Evolutionary conservation across 805 yeast genomes (phyloP).

Genomic region (Nakazawaea ishiwadae): DNA sequence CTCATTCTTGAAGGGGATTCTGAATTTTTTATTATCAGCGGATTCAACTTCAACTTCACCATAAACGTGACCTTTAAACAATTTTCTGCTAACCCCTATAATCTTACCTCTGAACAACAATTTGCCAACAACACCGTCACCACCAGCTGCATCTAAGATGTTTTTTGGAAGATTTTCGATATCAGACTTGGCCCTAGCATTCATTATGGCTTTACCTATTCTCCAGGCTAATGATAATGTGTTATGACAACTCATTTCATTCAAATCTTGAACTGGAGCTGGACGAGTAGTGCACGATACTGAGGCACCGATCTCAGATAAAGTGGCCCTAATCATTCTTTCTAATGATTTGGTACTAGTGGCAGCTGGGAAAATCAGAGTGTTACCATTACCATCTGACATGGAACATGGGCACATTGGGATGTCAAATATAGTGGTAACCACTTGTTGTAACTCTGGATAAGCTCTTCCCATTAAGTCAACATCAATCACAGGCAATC

Average conservation of each 20-base stretch:
- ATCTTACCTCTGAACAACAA: conserved; percentile 37
- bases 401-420: conserved; percentile 24
- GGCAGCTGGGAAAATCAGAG: conserved; percentile 27
- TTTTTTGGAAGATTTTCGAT: conserved; percentile 28
- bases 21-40: conserved; percentile 11
- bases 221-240: conserved; percentile 41
- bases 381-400: conserved; percentile 37
- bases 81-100: conserved; percentile 34
- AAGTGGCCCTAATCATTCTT: conserved; percentile 34
- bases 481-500: conserved; percentile 30
- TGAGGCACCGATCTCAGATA: conserved; percentile 36
- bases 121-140: conserved; percentile 26
- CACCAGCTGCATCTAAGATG: conserved; percentile 34
- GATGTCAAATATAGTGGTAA: conserved; percentile 24
- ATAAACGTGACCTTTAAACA: conserved; percentile 38
- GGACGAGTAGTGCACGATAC: conserved; percentile 10
- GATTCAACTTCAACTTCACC: conserved; percentile 36
- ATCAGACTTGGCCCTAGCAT: conserved; percentile 33
- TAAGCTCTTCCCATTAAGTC: conserved; percentile 48
- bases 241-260: conserved; percentile 19
- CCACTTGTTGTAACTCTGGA: conserved; percentile 38
- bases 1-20: conserved; percentile 46
- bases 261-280: conserved; percentile 12
- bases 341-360: conserved; percentile 30
- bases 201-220: conserved; percentile 38